These are phyloP conservation scores for Wickerhamiella parazyma DNA, from an alignment of 805 yeast species.

Conservation along the genomic window DNA sequence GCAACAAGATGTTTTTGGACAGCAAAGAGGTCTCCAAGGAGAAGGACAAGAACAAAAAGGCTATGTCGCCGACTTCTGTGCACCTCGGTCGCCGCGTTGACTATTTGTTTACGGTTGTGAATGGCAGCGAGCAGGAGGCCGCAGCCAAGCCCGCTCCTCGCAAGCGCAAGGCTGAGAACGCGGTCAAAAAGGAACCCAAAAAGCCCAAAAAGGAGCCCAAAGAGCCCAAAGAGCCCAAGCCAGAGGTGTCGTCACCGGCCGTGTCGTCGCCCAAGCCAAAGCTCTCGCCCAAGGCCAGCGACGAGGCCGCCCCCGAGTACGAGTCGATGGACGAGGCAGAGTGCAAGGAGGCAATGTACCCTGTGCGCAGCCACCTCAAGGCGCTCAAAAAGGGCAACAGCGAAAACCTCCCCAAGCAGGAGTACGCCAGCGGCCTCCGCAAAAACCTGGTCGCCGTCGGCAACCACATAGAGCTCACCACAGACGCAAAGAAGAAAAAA, in stretches of 20 bases:
- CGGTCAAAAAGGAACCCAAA: constrained; percentile 2
- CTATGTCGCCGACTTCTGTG: constrained; percentile 62
- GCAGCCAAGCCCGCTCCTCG: constrained; percentile 13
- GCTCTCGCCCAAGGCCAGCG: not conserved
- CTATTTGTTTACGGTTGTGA: constrained; percentile 58
- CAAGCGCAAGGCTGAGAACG: constrained; percentile 3
- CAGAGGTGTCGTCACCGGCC: constrained; percentile 10
- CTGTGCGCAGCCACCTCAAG: constrained; percentile 53
- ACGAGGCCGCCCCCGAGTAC: constrained; percentile 37
- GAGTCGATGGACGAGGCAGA: constrained; percentile 65
- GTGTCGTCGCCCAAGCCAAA: constrained; percentile 8
- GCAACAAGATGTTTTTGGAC: constrained; percentile 63
- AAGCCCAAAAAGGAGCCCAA: constrained; percentile 4
- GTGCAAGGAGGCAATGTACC: constrained; percentile 48
- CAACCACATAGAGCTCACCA: constrained; percentile 38
- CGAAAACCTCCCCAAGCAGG: constrained; percentile 58
- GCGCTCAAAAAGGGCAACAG: constrained; percentile 52
- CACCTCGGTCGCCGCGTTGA: constrained; percentile 88
- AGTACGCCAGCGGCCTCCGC: constrained; percentile 60
- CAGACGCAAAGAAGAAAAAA: constrained; percentile 32
- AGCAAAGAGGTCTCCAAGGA: constrained; percentile 27
- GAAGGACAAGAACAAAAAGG: constrained; percentile 17
- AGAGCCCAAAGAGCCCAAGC: constrained; percentile 10
- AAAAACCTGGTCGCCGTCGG: constrained; percentile 62
- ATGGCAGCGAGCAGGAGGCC: constrained; percentile 37